Conservation (phyloP, 2,329 filamentous ascomycete genomes). For the Setomelanomma holmii region DNA sequence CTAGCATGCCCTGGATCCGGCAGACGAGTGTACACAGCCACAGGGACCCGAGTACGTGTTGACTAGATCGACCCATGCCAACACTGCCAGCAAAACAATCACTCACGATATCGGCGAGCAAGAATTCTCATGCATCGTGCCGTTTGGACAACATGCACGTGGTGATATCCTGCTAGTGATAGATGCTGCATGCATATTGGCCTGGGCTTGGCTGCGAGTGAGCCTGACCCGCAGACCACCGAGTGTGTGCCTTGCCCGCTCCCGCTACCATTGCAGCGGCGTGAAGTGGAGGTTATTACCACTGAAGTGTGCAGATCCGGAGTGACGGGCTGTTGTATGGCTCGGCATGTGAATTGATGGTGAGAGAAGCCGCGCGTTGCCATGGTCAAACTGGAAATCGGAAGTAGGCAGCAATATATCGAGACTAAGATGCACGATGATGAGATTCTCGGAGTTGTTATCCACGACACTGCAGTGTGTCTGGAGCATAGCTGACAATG, state of each 20-base stretch:
- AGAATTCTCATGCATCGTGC: background rate
- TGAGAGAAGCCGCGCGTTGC: background rate
- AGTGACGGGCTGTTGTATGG: background rate
- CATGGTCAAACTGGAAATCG: no score
- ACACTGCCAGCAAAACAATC: background rate
- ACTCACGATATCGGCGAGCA: background rate
- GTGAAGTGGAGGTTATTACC: background rate
- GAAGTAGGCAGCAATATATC: no score
- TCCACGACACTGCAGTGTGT: no score
- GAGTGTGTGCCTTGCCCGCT: conserved; percentile 2
- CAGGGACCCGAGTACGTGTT: background rate
- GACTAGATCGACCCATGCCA: background rate
- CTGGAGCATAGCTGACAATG: no score
- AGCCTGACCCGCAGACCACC: conserved; percentile 1
- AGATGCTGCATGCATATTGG: background rate
- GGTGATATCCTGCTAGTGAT: no score
- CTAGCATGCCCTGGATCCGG: background rate
- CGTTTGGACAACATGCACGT: background rate
- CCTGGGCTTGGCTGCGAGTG: background rate
- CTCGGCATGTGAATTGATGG: background rate
- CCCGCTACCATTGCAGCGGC: conserved; percentile 5
- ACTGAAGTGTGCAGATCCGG: background rate
- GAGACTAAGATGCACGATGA: background rate
- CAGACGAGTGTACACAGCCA: conserved; percentile 3
- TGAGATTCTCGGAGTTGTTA: no score